phyloP scores from a whole-genome alignment of 106 monocot genomes.

The Amphibolis antarctica region DNA sequence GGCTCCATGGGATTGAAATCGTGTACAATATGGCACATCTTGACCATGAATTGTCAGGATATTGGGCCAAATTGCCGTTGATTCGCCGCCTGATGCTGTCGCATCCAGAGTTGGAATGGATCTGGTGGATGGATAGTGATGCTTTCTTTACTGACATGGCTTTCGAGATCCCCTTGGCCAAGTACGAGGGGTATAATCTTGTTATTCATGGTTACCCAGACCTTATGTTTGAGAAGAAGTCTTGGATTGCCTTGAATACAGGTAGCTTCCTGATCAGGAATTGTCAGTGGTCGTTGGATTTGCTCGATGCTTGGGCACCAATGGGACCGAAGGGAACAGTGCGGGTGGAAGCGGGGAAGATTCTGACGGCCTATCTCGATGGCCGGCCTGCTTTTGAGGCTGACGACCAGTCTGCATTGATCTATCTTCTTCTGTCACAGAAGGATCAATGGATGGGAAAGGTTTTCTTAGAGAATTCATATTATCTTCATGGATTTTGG shows the following conservation, averaged over 20 bases:
- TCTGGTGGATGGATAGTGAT: conserved; percentile 79
- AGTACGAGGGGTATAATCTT: conserved; percentile 31
- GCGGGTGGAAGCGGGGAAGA: conserved; percentile 37
- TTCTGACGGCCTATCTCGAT: conserved; percentile 39
- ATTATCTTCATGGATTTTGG: conserved; percentile 60
- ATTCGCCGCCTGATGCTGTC: conserved; percentile 41
- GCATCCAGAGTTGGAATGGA: conserved; percentile 72
- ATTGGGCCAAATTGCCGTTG: conserved; percentile 67
- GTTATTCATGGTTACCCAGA: conserved; percentile 60
- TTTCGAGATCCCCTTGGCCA: conserved; percentile 42
- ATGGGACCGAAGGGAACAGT: conserved; percentile 49
- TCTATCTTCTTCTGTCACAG: conserved; percentile 43
- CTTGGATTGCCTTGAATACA: conserved; percentile 55
- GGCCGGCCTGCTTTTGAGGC: conserved; percentile 64
- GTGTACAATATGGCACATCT: conserved; percentile 53
- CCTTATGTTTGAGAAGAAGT: conserved; percentile 50
- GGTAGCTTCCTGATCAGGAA: conserved; percentile 58
- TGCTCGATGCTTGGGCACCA: conserved; percentile 63
- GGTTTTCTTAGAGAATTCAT: conserved; percentile 44
- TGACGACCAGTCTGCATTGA: conserved; percentile 66
- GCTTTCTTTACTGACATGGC: conserved; percentile 69
- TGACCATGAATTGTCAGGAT: conserved; percentile 47
- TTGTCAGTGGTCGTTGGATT: conserved; percentile 59
- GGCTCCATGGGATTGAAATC: conserved; percentile 64
- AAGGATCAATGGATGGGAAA: conserved; percentile 38